Evolutionary conservation across 1,139 yeast species (phyloP), one percentile per base, ranked within the genome.

Genomic region (Saccharomyces pastorianus): DNA sequence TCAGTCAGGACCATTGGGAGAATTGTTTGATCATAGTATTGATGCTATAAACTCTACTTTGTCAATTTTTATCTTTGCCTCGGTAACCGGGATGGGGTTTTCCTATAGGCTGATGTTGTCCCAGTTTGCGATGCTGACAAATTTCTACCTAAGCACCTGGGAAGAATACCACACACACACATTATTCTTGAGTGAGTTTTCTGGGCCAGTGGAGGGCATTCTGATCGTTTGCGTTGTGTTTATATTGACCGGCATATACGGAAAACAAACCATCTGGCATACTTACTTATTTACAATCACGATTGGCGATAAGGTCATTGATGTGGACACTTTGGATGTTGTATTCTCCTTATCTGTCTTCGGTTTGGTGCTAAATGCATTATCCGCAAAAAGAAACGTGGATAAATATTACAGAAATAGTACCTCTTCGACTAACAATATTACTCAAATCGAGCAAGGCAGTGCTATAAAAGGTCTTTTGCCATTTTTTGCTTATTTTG

Each of bases 191-290:
- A 83, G 95, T 47, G 82, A 80, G 57, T 83, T 88, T 63, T 86
- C 95, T 13, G 98, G 98, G 0, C 98, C 97, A 0, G 97, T 91
- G 1, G 98, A 91, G 71, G 98, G 98, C 2, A 87, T 90, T 38
- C 70, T 89, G 60, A 78, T 85, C 74, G 76, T 89, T 52, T 71
- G 81, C 44, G 70, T 64, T 0, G 73, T 83, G 23, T 88, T 80
- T 64, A 54, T 82, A 4, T 49, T 80, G 14, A 86, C 96, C 0
- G 96, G 90, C 1, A 56, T 81, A 48, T 72, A 75, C 55, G 96
- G 96, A 2, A 84, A 89, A 1, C 81, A 78, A 0, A 68, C 84
- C 48, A 53, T 68, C 28, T 91, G 96, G 93, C 75, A 77, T 51
- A 64, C 55, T 2, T 61, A 61, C n/a, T 26, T 72, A 2, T 58